Base-by-base conservation (phyloP, 192 early-diverging fungal genomes). In the Coemansia sp. region DNA sequence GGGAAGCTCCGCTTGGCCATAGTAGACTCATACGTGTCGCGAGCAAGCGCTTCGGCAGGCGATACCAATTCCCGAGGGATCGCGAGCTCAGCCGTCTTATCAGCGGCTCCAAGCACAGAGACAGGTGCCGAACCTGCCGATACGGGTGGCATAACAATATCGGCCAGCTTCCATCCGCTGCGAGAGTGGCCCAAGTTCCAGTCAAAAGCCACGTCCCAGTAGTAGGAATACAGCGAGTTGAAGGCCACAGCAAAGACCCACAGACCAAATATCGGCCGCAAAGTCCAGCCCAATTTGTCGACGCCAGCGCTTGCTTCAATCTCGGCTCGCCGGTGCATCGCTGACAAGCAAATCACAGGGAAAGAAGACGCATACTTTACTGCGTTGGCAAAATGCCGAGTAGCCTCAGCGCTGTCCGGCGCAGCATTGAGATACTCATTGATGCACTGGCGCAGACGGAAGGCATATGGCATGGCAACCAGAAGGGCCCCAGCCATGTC, bases 131-230 rank as follows among this genome's bases (percentile, higher is more conserved):
- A 9, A 28, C 39, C 13, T 34, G 59, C 1, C 34, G 48, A 11
- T 38, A 20, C 5, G 42, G 67, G 34, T 36, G 70, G 60, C 40
- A 43, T 56, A 51, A 77, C 63, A 45, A 68, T 33, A n/a, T 65
- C 74, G n/a, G 70, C 48, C 34, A 77, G 51, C 57, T 60, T 83
- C 70, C 64, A 60, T 39, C 73, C 72, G 62, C 65, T 45, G 53
- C 46, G 28, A 16, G 60, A 53, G 62, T 83, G 63, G 56, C 82
- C 74, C 35, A 98, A 67, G 31, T 88, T 85, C 95, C 95, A 98
- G 76, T 97, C 96, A 70, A 94, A 89, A 16, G 84, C 86, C 28
- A 97, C 85, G 82, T 98, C 96, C 97, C 96, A 99, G 75, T 95
- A 96, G 42, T 95, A 88, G 5, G 92, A 95, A 77, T 91, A 98